These are phyloP conservation scores for Pestalotiopsis sp. DNA, from an alignment of 2,329 filamentous ascomycete genomes.

Conservation along the genomic window DNA sequence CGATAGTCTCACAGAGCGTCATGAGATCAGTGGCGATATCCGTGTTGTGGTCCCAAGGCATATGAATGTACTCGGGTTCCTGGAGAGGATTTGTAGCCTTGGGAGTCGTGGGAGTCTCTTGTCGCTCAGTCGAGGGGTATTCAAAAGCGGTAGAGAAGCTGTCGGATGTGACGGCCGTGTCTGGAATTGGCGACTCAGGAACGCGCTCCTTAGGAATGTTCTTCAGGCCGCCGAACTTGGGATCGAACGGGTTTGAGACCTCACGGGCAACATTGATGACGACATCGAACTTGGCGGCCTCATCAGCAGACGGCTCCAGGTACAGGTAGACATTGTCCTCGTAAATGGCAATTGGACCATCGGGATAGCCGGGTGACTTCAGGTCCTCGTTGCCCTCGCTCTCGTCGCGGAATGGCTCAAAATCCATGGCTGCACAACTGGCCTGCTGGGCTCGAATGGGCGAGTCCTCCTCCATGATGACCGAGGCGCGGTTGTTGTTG, in stretches of 20 bases:
- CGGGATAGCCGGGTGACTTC: constrained; percentile 80
- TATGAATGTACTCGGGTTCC: constrained; percentile 81
- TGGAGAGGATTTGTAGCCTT: constrained; percentile 47
- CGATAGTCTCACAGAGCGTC: constrained; percentile 75
- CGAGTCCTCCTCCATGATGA: constrained; percentile 58
- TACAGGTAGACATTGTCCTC: constrained; percentile 78
- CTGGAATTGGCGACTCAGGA: constrained; percentile 50
- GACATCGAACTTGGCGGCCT: constrained; percentile 78
- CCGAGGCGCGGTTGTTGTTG: constrained; percentile 37
- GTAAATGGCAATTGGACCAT: constrained; percentile 82
- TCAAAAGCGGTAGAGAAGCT: constrained; percentile 66
- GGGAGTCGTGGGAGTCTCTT: constrained; percentile 59
- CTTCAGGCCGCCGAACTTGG: neutral
- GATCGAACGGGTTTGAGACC: constrained; percentile 73
- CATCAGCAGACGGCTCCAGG: constrained; percentile 76
- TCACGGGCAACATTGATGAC: constrained; percentile 85
- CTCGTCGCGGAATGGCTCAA: constrained; percentile 62
- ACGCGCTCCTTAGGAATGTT: constrained; percentile 31
- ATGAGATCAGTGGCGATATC: constrained; percentile 80
- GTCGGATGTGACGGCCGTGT: constrained; percentile 59
- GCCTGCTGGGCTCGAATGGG: constrained; percentile 65
- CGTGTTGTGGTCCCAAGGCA: constrained; percentile 87
- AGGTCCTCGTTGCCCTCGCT: constrained; percentile 77
- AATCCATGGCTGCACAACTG: constrained; percentile 58
- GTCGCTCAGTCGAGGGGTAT: constrained; percentile 44